A percentile compares a stretch with the other conserved stretches of the same genome.
These are phyloP conservation scores for Phytopythium kandeliae DNA, from an alignment of 352 stramenopile species.

Conservation along the genomic window DNA sequence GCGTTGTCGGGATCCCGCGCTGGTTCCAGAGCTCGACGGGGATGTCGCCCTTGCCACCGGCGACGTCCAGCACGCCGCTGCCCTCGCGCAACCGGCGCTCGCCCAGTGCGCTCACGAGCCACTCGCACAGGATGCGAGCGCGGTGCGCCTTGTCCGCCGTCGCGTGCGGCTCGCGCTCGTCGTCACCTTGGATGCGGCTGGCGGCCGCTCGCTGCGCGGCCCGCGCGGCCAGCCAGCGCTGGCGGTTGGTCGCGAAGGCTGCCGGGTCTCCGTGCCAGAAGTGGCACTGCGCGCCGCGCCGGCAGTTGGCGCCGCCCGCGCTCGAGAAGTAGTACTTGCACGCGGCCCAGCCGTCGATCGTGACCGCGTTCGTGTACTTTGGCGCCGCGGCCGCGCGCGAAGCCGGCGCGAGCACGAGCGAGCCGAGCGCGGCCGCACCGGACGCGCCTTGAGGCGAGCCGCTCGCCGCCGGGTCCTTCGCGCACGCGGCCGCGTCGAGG, in stretches of 20 bases:
- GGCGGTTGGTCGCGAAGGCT: slow-evolving; percentile 60
- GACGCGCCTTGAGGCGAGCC: too few species aligned
- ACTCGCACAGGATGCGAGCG: slow-evolving; percentile 75
- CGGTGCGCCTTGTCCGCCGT: slow-evolving; percentile 73
- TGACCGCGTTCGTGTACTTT: slow-evolving; percentile 85
- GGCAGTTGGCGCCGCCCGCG: slow-evolving; percentile 45
- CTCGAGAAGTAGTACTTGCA: slow-evolving; percentile 88
- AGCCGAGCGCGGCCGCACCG: slow-evolving; percentile 21
- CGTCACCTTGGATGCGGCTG: slow-evolving; percentile 47
- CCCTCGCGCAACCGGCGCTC: slow-evolving; percentile 30
- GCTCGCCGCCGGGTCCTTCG: too few species aligned
- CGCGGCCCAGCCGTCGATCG: slow-evolving; percentile 68
- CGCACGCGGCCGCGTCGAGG: slow-evolving; percentile 36
- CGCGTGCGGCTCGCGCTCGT: slow-evolving; percentile 45
- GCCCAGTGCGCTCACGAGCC: slow-evolving; percentile 67
- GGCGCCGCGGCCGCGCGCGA: slow-evolving; percentile 21
- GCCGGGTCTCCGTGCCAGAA: slow-evolving; percentile 70
- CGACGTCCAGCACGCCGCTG: slow-evolving; percentile 81
- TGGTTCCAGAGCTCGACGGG: slow-evolving; percentile 77
- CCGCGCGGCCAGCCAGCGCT: slow-evolving; percentile 61
- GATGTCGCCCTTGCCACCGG: slow-evolving; percentile 86
- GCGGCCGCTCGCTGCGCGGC: slow-evolving; percentile 51
- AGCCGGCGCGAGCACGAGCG: slow-evolving; percentile 34
- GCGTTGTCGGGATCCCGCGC: slow-evolving; percentile 68
- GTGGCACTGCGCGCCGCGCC: slow-evolving; percentile 63